Conservation (phyloP, 148 eudicot species). For the Heliamphora exappendiculata region DNA sequence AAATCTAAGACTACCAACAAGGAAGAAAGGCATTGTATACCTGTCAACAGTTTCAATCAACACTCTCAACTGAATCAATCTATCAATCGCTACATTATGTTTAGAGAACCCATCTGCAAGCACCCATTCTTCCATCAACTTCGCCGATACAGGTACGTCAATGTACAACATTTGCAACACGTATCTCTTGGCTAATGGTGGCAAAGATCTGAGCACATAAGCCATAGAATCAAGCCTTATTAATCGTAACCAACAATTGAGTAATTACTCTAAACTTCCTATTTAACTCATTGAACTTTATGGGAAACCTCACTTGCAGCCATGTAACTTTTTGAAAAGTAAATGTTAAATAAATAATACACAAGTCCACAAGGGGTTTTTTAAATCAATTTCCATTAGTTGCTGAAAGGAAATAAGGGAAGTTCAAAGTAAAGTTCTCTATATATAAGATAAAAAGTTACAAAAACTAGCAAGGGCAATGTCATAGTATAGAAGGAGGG, state of each 20-base stretch:
- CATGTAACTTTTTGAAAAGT: neutral
- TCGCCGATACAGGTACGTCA: constrained; percentile 58
- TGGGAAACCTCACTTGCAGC: neutral
- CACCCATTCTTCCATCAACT: constrained; percentile 82
- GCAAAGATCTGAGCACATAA: constrained; percentile 61
- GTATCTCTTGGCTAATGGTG: constrained; percentile 88
- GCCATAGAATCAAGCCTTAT: neutral
- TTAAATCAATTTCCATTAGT: neutral
- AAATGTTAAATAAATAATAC: neutral
- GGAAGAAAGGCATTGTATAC: constrained; percentile 27
- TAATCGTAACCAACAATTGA: neutral
- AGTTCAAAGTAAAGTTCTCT: neutral
- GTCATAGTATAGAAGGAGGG: too few species aligned
- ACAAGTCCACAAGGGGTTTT: neutral
- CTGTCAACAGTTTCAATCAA: constrained; percentile 65
- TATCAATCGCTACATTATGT: constrained; percentile 80
- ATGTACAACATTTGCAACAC: constrained; percentile 71
- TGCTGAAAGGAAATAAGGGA: neutral
- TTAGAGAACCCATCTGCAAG: constrained; percentile 77
- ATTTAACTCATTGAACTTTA: neutral
- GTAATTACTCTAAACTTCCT: neutral
- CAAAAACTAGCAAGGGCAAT: too few species aligned
- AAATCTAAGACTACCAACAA: neutral
- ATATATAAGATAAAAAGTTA: neutral
- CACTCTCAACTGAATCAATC: constrained; percentile 75